Evolutionary conservation across 768 basidiomycete genomes (phyloP).

Genomic region (Glaciozyma martinii): DNA sequence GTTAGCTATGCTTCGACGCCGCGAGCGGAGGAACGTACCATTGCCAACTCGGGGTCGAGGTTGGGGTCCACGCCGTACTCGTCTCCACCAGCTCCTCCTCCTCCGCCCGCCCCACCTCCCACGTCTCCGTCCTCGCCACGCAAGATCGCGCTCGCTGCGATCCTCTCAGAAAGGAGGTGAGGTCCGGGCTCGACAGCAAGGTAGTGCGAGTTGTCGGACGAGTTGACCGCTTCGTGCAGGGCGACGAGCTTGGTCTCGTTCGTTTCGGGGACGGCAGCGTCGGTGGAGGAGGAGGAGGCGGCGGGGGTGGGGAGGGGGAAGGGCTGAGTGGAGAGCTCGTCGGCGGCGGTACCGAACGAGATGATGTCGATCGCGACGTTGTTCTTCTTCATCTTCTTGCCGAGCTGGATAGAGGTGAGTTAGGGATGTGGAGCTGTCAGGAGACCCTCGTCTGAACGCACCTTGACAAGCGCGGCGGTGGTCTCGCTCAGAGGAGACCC

Average conservation of each 20-base stretch:
- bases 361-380: slow-evolving; percentile 92
- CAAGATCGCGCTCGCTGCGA: slow-evolving; percentile 73
- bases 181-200: slow-evolving; percentile 67
- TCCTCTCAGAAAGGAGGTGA: slow-evolving; percentile 61
- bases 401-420: slow-evolving; percentile 61
- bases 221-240: slow-evolving; percentile 73
- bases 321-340: slow-evolving; percentile 44
- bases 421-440: background rate
- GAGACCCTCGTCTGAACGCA: background rate
- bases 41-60: slow-evolving; percentile 90
- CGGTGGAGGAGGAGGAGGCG: slow-evolving; percentile 52
- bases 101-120: slow-evolving; percentile 46
- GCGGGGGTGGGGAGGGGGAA: slow-evolving; percentile 83
- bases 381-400: slow-evolving; percentile 98
- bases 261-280: slow-evolving; percentile 42
- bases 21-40: slow-evolving; percentile 51
- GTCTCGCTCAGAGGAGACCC: slow-evolving; percentile 75
- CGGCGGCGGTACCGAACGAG: slow-evolving; percentile 67
- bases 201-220: slow-evolving; percentile 79
- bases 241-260: slow-evolving; percentile 59
- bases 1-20: background rate
- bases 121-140: slow-evolving; percentile 48
- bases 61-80: slow-evolving; percentile 92
- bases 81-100: slow-evolving; percentile 45
- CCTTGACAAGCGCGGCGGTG: slow-evolving; percentile 49